Evolutionary conservation across 192 early-diverging fungal species (phyloP).

Genomic region (Cetraspora pellucida): DNA sequence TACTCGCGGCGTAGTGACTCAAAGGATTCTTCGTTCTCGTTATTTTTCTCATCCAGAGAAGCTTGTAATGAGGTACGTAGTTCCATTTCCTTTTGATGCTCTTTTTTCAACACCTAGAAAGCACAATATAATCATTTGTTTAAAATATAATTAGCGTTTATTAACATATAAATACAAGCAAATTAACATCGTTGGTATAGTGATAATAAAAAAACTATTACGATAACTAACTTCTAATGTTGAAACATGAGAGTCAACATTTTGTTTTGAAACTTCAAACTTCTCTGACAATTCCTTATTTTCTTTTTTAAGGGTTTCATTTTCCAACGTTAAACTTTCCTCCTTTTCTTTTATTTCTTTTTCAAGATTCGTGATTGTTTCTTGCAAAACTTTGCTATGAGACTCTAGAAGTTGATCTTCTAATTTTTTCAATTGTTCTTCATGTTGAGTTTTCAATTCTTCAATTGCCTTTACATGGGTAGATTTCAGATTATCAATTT

Average conservation of each 20-base stretch:
- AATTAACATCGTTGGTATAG: too few relatives aligned
- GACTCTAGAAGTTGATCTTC: not conserved
- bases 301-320: not conserved
- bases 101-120: not conserved
- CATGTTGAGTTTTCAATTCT: not conserved
- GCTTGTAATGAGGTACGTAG: not conserved
- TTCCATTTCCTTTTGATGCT: conserved; percentile 25
- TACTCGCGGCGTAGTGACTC: not conserved
- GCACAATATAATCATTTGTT: not conserved
- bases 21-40: not conserved
- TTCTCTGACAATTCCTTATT: not conserved
- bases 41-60: not conserved
- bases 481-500: not conserved
- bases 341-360: conserved; percentile 10
- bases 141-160: too few relatives aligned
- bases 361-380: conserved; percentile 9
- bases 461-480: not conserved
- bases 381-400: conserved; percentile 18
- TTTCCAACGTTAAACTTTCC: not conserved
- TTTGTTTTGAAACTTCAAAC: not conserved
- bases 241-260: not conserved
- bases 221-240: not conserved
- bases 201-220: not conserved
- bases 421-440: conserved; percentile 4
- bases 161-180: too few relatives aligned